A percentile compares a stretch with the other conserved stretches of the same genome.
Evolutionary conservation across 208 protist species (phyloP).

Genomic region (Borovskyia barvae): DNA sequence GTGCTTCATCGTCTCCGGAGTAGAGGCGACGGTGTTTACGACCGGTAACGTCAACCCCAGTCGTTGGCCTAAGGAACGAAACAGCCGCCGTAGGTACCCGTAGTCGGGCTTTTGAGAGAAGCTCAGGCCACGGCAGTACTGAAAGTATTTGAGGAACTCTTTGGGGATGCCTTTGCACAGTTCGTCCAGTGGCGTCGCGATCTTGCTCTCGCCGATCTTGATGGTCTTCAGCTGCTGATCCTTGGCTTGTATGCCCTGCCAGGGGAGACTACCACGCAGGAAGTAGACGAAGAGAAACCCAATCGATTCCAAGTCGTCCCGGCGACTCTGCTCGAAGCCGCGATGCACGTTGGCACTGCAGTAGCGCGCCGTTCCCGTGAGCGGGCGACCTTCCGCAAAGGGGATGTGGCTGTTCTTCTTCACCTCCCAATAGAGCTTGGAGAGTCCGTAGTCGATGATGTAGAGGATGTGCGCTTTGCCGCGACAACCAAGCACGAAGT

Average conservation of each 20-base stretch:
- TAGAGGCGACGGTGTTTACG: too few species aligned
- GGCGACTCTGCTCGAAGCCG: conserved; percentile 95
- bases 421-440: conserved; percentile 97
- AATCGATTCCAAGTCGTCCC: conserved; percentile 94
- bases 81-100: conserved; percentile 68
- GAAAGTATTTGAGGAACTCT: conserved; percentile 69
- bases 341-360: conserved; percentile 98
- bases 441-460: conserved; percentile 98
- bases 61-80: conserved; percentile 38
- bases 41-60: conserved; percentile 24
- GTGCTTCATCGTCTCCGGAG: not conserved
- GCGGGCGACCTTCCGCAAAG: conserved; percentile 96
- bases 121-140: conserved; percentile 71
- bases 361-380: conserved; percentile 99
- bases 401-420: conserved; percentile 96
- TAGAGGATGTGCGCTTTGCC: conserved; percentile 80
- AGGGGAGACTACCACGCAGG: conserved; percentile 87
- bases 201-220: conserved; percentile 86
- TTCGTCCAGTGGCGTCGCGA: conserved; percentile 55
- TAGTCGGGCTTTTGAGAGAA: conserved; percentile 85
- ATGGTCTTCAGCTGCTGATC: conserved; percentile 76
- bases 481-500: conserved; percentile 78
- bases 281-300: conserved; percentile 95
- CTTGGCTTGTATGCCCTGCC: conserved; percentile 89
- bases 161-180: conserved; percentile 66